phyloP scores from a whole-genome alignment of 1,284 basidiomycete genomes.

The Apiotrichum montevideense region DNA sequence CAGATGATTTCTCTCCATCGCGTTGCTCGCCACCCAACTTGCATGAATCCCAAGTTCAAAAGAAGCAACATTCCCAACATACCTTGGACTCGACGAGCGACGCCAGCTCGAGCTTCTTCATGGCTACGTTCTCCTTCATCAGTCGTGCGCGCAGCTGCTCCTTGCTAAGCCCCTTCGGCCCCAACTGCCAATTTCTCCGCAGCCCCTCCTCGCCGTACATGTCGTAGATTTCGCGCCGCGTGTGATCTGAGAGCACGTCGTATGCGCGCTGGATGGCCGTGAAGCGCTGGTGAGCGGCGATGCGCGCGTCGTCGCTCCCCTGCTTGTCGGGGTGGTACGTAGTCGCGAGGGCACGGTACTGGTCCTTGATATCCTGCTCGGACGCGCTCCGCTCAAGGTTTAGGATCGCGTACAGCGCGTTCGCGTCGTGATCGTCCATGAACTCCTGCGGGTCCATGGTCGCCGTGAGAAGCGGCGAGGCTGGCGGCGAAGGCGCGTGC shows the following conservation, averaged over 20 bases:
- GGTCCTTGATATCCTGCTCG: conserved; percentile 35
- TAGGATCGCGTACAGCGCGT: conserved; percentile 37
- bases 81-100: conserved; percentile 49
- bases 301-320: conserved; percentile 34
- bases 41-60: too few species aligned
- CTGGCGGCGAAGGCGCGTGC: conserved; percentile 25
- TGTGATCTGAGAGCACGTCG: conserved; percentile 48
- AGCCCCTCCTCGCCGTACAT: conserved; percentile 53
- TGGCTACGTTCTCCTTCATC: conserved; percentile 45
- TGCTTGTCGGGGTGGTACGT: conserved; percentile 54
- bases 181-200: conserved; percentile 49
- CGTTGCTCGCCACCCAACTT: too few species aligned
- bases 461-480: conserved; percentile 23
- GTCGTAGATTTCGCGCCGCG: conserved; percentile 52
- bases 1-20: too few species aligned
- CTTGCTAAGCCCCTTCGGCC: conserved; percentile 45
- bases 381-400: conserved; percentile 38
- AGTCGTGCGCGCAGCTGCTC: conserved; percentile 47
- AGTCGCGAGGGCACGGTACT: conserved; percentile 42
- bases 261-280: conserved; percentile 44
- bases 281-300: conserved; percentile 35
- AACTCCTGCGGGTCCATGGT: conserved; percentile 7
- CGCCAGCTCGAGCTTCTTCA: conserved; percentile 48
- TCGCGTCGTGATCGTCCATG: conserved; percentile 3
- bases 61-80: conserved; percentile 7